Evolutionary conservation across 768 basidiomycete genomes (phyloP).

Genomic region (Termitomyces sp.): DNA sequence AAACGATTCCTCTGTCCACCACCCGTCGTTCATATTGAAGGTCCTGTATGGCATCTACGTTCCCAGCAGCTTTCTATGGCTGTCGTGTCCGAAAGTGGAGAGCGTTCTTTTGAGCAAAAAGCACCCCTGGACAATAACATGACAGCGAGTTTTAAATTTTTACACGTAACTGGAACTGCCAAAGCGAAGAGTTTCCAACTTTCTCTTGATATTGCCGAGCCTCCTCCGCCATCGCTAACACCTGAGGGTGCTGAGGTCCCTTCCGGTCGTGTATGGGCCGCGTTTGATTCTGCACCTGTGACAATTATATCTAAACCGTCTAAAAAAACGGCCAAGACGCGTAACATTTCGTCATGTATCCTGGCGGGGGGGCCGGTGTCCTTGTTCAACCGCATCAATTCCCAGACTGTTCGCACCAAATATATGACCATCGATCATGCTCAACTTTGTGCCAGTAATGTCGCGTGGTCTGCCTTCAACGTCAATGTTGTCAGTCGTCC

Average conservation of each 20-base stretch:
- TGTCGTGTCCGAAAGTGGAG: conserved; percentile 78
- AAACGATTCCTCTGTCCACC: conserved; percentile 93
- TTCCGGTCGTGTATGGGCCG: conserved; percentile 77
- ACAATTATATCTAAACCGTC: conserved; percentile 96
- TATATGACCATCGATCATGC: conserved; percentile 92
- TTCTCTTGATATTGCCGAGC: conserved; percentile 80
- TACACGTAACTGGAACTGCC: conserved; percentile 84
- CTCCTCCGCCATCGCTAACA: conserved; percentile 45
- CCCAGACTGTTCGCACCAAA: conserved; percentile 94
- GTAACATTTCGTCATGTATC: conserved; percentile 88
- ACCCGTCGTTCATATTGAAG: conserved; percentile 88
- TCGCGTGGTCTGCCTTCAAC: conserved; percentile 92
- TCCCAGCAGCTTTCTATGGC: conserved; percentile 81
- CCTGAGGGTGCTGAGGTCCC: conserved; percentile 40
- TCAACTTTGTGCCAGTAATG: conserved; percentile 82
- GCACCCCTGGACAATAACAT: conserved; percentile 78
- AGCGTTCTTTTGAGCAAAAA: conserved; percentile 81
- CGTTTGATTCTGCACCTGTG: conserved; percentile 88
- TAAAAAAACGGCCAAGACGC: conserved; percentile 94
- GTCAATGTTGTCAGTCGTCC: conserved; percentile 82
- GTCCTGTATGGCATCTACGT: conserved; percentile 81
- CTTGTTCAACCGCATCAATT: conserved; percentile 94
- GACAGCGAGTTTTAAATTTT: conserved; percentile 86
- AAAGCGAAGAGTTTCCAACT: conserved; percentile 90
- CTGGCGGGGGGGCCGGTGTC: conserved; percentile 86